These are phyloP conservation scores for Limnomonas spitsbergensis DNA, from an alignment of 139 green algal genomes.

Conservation along the genomic window DNA sequence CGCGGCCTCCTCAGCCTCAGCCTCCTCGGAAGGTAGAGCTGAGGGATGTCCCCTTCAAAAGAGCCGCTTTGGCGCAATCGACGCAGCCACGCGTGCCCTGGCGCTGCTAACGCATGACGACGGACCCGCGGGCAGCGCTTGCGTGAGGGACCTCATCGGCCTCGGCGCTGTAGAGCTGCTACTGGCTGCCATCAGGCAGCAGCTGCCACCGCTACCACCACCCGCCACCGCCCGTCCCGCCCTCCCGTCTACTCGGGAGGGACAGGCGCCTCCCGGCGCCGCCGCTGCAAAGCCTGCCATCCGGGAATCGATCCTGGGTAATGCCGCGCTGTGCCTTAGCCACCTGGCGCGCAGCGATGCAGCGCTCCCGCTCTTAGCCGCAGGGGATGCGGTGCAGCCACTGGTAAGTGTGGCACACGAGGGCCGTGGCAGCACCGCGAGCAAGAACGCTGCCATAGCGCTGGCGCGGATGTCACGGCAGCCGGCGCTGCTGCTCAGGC, in stretches of 20 bases:
- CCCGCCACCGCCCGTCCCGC: background rate
- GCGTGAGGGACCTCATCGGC: constrained; percentile 2
- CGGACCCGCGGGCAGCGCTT: background rate
- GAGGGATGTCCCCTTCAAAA: background rate
- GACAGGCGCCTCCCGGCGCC: too few species aligned
- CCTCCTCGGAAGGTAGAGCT: background rate
- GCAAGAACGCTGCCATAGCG: constrained; percentile 65
- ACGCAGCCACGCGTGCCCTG: constrained; percentile 27
- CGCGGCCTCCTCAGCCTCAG: background rate
- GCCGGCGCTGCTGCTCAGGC: constrained; percentile 32
- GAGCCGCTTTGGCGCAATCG: constrained; percentile 10
- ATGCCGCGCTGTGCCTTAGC: constrained; percentile 39
- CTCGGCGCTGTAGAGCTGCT: constrained; percentile 11
- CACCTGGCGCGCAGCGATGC: constrained; percentile 24
- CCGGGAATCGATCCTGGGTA: constrained; percentile 37
- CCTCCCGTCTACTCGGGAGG: too few species aligned
- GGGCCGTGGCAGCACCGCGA: constrained; percentile 31
- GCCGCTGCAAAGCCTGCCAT: background rate
- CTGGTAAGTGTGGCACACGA: constrained; percentile 49
- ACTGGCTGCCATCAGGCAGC: constrained; percentile 8
- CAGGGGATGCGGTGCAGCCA: constrained; percentile 32
- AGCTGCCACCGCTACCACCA: background rate
- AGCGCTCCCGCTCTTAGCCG: constrained; percentile 15
- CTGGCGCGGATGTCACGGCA: constrained; percentile 55
- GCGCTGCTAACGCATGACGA: constrained; percentile 23